Base-by-base conservation (phyloP, 1,139 yeast genomes). In the Hyphopichia khmerensis region DNA sequence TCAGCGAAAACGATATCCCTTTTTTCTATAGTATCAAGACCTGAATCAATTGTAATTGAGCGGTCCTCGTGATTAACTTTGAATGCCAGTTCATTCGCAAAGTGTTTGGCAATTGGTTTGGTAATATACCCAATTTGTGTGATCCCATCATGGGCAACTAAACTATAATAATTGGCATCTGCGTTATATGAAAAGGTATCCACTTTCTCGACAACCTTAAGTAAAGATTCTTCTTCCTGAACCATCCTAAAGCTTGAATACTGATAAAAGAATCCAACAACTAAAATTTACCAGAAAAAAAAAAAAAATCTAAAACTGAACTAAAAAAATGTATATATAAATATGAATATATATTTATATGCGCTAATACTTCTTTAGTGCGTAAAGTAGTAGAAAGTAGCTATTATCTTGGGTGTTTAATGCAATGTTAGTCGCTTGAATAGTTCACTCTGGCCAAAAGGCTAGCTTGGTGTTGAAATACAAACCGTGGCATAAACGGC, bases 51-150 rank as follows among this genome's bases (percentile, higher is more conserved):
- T 2, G 51, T 48, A 1, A 86, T 71, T 0, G 60, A 55, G 23
- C 59, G 60, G 1, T 37, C 36, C 0, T 40, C 40, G 14, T 59
- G 49, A 43, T 73, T 66, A 1, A 78, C 67, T 0, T 38, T 44
- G 26, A 85, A 67, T 16, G 69, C 60, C 14, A 52, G 51, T 17
- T 54, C 52, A 11, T 47, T 40, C 8, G 36, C 44, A 27, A 84
- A 63, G 38, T 59, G 56, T 2, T 51, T 42, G 1, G 77, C 87
- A 5, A 82, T 78, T 0, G 59, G 42, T 0, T 73, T 69, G 2
- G 78, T 60, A 4, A 87, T 54, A 47, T 69, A 76, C 0, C 95
- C 95, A 9, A 87, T 55, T 3, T 62, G 53, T 0, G 61, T 54
- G 1, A 30, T 40, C 0, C 72, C 76, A 46, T 81, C 84, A 48